These are phyloP conservation scores for Haplosporangium sp. DNA, from an alignment of 371 early-diverging fungal species.

Conservation along the genomic window DNA sequence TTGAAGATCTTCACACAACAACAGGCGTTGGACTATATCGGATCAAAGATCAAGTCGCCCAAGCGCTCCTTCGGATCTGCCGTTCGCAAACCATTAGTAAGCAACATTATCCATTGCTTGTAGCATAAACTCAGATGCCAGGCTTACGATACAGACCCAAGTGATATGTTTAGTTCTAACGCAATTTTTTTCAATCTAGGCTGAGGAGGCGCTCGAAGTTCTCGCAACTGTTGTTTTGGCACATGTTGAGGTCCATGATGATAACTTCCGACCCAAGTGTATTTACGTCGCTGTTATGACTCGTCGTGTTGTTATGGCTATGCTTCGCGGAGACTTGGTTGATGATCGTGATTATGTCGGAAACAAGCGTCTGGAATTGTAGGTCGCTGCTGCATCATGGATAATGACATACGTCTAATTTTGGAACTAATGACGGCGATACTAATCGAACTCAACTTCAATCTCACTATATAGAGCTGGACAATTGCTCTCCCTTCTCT, in stretches of 20 bases:
- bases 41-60: conserved; percentile 81
- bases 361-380: conserved; percentile 99
- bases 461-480: conserved; percentile 82
- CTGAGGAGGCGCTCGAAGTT: conserved; percentile 95
- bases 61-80: conserved; percentile 65
- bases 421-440: background rate
- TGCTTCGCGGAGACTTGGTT: conserved; percentile 81
- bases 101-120: background rate
- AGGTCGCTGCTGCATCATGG: conserved; percentile 37
- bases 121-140: background rate
- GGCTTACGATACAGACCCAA: too few species aligned
- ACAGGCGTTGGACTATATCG: conserved; percentile 95
- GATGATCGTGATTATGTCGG: conserved; percentile 99
- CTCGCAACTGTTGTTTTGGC: conserved; percentile 95
- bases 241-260: conserved; percentile 93
- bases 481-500: conserved; percentile 96
- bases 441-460: background rate
- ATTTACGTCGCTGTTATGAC: conserved; percentile 98
- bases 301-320: conserved; percentile 94
- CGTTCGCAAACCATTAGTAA: conserved; percentile 64
- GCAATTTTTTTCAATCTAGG: conserved; percentile 29
- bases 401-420: background rate
- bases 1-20: conserved; percentile 87
- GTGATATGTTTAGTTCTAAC: background rate
- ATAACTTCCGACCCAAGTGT: conserved; percentile 94